These are phyloP conservation scores for Neophaeococcomyces aloes DNA, from an alignment of 2,329 filamentous ascomycete species.

Conservation along the genomic window DNA sequence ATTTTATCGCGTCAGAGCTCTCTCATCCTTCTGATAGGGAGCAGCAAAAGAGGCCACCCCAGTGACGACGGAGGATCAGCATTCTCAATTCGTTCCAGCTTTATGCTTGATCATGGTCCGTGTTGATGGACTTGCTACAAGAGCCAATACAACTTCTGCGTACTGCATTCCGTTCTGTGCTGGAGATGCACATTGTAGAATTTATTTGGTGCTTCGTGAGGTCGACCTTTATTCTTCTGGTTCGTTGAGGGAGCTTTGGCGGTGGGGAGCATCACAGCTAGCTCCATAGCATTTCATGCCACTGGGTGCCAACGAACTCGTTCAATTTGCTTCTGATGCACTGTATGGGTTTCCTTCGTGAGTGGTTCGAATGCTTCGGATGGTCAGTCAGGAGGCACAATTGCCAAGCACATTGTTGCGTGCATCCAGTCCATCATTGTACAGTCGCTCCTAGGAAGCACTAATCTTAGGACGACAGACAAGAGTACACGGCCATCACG, in stretches of 20 bases:
- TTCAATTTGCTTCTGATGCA: too few species aligned
- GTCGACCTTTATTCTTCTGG: not conserved
- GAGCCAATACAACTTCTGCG: not conserved
- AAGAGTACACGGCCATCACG: too few species aligned
- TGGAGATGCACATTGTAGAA: not conserved
- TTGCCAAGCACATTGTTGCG: too few species aligned
- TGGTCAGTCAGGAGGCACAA: too few species aligned
- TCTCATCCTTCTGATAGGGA: conserved; percentile 15
- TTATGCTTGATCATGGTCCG: not conserved
- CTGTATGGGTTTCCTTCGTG: too few species aligned
- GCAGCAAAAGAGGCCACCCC: conserved; percentile 9
- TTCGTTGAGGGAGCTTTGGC: conserved; percentile 16
- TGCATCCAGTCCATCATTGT: too few species aligned
- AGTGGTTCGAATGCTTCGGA: too few species aligned
- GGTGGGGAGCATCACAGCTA: conserved; percentile 29
- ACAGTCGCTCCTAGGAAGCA: too few species aligned
- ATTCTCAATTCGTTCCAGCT: not conserved
- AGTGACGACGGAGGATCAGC: conserved; percentile 10
- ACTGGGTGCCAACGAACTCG: too few species aligned
- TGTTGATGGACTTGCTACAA: not conserved
- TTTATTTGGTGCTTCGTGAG: not conserved
- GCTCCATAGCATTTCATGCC: too few species aligned
- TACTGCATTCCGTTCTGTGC: not conserved
- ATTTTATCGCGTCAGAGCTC: conserved; percentile 38
- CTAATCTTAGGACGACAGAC: too few species aligned